Evolutionary conservation across 495 filamentous ascomycete genomes (phyloP).

Genomic region (Neurospora sp.): DNA sequence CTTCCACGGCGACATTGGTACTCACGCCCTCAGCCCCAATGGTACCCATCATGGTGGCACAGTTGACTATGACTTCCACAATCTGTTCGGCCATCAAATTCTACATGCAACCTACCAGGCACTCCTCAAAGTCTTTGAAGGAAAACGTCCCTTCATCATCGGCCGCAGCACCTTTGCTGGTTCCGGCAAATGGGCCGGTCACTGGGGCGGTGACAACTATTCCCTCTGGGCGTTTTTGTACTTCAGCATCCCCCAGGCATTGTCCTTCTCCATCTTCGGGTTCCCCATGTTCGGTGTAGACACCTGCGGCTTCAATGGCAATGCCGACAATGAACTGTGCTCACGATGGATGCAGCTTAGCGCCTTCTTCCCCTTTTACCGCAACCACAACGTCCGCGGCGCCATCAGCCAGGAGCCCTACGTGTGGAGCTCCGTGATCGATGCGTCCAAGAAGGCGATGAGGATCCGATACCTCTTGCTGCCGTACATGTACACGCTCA

Average conservation of each 20-base stretch:
- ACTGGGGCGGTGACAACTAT: conserved; percentile 82
- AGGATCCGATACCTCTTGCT: conserved; percentile 62
- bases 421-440: conserved; percentile 56
- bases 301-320: conserved; percentile 69
- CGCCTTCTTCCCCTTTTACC: conserved; percentile 84
- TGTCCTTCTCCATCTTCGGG: conserved; percentile 71
- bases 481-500: conserved; percentile 75
- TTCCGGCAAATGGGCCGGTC: conserved; percentile 68
- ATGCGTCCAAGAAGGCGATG: conserved; percentile 60
- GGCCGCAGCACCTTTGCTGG: conserved; percentile 76
- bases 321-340: conserved; percentile 66
- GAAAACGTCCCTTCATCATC: conserved; percentile 76
- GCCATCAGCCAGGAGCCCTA: conserved; percentile 68
- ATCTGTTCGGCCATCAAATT: conserved; percentile 63
- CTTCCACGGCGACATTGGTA: conserved; percentile 63
- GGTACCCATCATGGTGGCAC: conserved; percentile 65
- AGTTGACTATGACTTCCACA: conserved; percentile 74
- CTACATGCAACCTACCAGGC: conserved; percentile 73
- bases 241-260: conserved; percentile 71
- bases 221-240: conserved; percentile 60
- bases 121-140: conserved; percentile 49
- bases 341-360: conserved; percentile 78
- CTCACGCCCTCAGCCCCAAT: conserved; percentile 67
- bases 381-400: conserved; percentile 65
- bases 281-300: conserved; percentile 85